A percentile compares a stretch with the other conserved stretches of the same genome.
phyloP scores from a whole-genome alignment of 139 green algal genomes.

The Asterochloris erici region DNA sequence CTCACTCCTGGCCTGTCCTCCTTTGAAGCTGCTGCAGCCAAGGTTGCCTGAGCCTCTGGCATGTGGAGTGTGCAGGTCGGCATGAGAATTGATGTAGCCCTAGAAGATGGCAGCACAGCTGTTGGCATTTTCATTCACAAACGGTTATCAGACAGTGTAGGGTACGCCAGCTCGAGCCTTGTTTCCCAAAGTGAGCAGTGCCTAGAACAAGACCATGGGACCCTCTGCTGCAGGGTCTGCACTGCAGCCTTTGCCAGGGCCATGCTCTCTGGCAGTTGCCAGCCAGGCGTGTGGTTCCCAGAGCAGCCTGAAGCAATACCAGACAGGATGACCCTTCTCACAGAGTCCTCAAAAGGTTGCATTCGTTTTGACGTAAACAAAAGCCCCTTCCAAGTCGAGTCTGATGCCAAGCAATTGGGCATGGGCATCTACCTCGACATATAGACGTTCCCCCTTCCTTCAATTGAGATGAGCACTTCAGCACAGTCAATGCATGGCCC shows the following conservation, averaged over 20 bases:
- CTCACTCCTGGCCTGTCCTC: no score
- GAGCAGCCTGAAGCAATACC: slow-evolving; percentile 75
- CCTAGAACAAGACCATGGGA: not conserved
- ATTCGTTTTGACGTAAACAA: slow-evolving; percentile 72
- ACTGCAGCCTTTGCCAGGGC: slow-evolving; percentile 68
- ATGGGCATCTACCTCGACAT: slow-evolving; percentile 49
- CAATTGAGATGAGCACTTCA: no score
- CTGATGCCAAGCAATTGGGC: slow-evolving; percentile 65
- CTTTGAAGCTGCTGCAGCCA: no score
- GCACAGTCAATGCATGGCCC: no score
- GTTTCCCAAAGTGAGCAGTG: not conserved
- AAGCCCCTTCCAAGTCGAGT: slow-evolving; percentile 66
- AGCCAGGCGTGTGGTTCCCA: slow-evolving; percentile 94
- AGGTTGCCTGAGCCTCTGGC: no score
- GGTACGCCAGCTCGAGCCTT: slow-evolving; percentile 20
- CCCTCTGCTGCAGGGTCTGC: slow-evolving; percentile 18
- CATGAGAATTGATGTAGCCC: slow-evolving; percentile 89
- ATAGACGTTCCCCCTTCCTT: no score
- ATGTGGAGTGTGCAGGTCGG: slow-evolving; percentile 30
- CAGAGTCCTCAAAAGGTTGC: slow-evolving; percentile 52
- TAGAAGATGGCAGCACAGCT: slow-evolving; percentile 70
- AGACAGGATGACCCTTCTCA: slow-evolving; percentile 42
- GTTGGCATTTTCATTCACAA: slow-evolving; percentile 83
- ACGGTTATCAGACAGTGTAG: slow-evolving; percentile 64
- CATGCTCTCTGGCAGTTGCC: slow-evolving; percentile 73